These are phyloP conservation scores for Flagelloscypha sp. DNA, from an alignment of 768 basidiomycete genomes.

Conservation along the genomic window DNA sequence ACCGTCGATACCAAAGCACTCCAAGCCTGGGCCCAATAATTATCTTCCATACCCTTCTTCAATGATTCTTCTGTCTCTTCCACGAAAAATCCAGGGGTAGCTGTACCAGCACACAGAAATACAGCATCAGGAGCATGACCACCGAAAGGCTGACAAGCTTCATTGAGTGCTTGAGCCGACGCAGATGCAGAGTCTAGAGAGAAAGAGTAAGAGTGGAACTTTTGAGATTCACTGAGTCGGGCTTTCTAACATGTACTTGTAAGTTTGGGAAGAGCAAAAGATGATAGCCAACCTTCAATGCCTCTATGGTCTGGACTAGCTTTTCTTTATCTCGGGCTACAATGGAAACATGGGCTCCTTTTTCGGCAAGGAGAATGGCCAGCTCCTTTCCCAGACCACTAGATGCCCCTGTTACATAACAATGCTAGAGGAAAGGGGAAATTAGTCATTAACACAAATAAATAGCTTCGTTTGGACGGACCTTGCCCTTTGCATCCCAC, in stretches of 20 bases:
- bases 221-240: constrained; percentile 50
- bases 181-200: constrained; percentile 45
- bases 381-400: constrained; percentile 73
- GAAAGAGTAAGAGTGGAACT: constrained; percentile 58
- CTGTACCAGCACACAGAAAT: constrained; percentile 71
- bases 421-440: constrained; percentile 43
- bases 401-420: constrained; percentile 80
- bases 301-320: constrained; percentile 48
- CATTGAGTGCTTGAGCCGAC: constrained; percentile 54
- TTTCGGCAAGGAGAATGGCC: constrained; percentile 52
- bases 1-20: constrained; percentile 39
- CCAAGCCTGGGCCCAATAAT: constrained; percentile 48
- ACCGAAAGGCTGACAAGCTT: constrained; percentile 44
- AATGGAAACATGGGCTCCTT: constrained; percentile 79
- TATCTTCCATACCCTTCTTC: constrained; percentile 33
- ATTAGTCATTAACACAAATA: neutral
- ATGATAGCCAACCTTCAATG: constrained; percentile 54
- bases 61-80: constrained; percentile 59
- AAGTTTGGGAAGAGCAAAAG: too few species aligned
- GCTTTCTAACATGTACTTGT: constrained; percentile 40
- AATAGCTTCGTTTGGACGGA: constrained; percentile 10
- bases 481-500: constrained; percentile 46
- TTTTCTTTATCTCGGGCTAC: constrained; percentile 68
- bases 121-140: constrained; percentile 65
- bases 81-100: constrained; percentile 66